Evolutionary conservation across 192 early-diverging fungal genomes (phyloP).

Genomic region (Coemansia sp.): DNA sequence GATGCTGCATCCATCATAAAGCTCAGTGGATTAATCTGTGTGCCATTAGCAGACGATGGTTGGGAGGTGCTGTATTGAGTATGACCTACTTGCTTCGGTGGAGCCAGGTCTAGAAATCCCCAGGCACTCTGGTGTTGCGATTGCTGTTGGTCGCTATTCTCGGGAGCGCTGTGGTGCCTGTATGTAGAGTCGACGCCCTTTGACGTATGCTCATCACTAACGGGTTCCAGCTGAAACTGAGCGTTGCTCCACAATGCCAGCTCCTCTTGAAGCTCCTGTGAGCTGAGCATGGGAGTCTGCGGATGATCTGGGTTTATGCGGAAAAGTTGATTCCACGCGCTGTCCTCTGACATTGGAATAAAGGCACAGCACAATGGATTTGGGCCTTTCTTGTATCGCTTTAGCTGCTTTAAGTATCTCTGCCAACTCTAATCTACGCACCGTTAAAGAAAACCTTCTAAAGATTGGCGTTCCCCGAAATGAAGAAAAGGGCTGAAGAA

Average conservation of each 20-base stretch:
- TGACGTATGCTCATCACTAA: constrained; percentile 14
- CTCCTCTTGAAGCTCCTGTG: constrained; percentile 64
- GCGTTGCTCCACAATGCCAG: constrained; percentile 67
- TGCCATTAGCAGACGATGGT: neutral
- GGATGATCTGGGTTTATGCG: constrained; percentile 58
- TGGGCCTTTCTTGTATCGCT: too few relatives aligned
- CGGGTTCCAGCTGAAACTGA: constrained; percentile 66
- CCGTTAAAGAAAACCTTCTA: neutral
- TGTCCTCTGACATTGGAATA: constrained; percentile 43
- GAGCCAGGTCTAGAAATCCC: constrained; percentile 9
- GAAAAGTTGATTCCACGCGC: constrained; percentile 46
- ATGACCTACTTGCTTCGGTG: constrained; percentile 1
- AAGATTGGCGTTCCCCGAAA: neutral
- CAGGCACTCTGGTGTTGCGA: constrained; percentile 8
- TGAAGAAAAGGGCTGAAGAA: neutral
- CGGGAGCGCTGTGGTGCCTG: neutral
- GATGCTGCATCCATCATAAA: constrained; percentile 36
- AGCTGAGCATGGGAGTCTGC: constrained; percentile 53
- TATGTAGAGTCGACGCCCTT: neutral
- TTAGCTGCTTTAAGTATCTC: neutral
- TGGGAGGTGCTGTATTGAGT: constrained; percentile 1
- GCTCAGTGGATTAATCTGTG: constrained; percentile 28
- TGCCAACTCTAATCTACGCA: neutral
- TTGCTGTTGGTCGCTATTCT: constrained; percentile 3
- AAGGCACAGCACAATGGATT: neutral